Evolutionary conservation across 2,329 filamentous ascomycete species (phyloP).

Genomic region (Claviceps fusiformis): DNA sequence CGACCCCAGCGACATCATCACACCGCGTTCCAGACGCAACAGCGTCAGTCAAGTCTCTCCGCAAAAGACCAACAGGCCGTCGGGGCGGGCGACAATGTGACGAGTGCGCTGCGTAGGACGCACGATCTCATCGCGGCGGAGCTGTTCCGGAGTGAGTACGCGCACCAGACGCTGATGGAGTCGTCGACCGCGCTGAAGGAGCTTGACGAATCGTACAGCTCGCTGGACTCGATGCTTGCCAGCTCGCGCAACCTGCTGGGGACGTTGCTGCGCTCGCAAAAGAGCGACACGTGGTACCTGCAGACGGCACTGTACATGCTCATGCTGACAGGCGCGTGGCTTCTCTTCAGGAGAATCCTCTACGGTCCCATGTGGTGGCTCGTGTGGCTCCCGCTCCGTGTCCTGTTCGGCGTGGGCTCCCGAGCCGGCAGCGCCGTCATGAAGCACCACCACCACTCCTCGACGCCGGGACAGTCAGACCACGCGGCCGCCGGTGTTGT

Average conservation of each 20-base stretch:
- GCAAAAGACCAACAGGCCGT: constrained; percentile 61
- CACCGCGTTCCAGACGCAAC: constrained; percentile 17
- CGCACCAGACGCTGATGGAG: constrained; percentile 75
- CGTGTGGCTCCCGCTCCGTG: constrained; percentile 65
- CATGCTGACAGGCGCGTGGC: constrained; percentile 63
- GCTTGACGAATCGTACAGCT: constrained; percentile 68
- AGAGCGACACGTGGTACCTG: constrained; percentile 96
- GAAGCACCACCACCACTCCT: constrained; percentile 8
- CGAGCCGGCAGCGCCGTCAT: constrained; percentile 41
- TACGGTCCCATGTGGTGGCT: constrained; percentile 90
- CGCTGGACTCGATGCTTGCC: constrained; percentile 62
- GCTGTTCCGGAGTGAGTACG: constrained; percentile 75
- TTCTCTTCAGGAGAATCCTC: constrained; percentile 69
- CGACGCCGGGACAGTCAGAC: constrained; percentile 13
- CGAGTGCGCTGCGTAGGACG: constrained; percentile 67
- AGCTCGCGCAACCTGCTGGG: constrained; percentile 63
- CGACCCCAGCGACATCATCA: constrained; percentile 10
- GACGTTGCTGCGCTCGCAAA: constrained; percentile 72
- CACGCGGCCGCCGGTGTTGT: constrained; percentile 8
- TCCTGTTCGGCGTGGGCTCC: constrained; percentile 46
- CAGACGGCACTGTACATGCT: constrained; percentile 81
- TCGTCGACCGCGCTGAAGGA: constrained; percentile 71
- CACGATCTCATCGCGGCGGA: constrained; percentile 78
- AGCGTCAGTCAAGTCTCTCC: constrained; percentile 25
- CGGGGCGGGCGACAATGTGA: constrained; percentile 71